phyloP scores from a whole-genome alignment of 1,284 basidiomycete species.

The Mycosarcoma mackinlayi region DNA sequence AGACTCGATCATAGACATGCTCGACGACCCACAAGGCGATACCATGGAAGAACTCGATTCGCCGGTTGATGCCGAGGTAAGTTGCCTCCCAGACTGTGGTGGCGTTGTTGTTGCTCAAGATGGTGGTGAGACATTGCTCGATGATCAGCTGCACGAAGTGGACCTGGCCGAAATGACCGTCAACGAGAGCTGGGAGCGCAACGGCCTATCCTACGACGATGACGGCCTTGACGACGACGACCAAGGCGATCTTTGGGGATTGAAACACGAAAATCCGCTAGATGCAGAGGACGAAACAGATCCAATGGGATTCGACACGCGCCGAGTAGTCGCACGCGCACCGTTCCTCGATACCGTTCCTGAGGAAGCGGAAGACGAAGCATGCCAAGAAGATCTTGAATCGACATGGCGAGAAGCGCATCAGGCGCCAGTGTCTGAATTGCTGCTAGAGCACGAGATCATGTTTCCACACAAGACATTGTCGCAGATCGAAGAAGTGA shows the following conservation, averaged over 20 bases:
- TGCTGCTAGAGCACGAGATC: conserved; percentile 25
- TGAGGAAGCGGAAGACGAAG: conserved; percentile 23
- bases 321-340: conserved; percentile 18
- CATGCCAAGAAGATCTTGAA: background rate
- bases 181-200: conserved; percentile 21
- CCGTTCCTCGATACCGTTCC: conserved; percentile 35
- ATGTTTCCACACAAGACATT: conserved; percentile 38
- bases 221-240: background rate
- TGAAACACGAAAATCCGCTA: no score
- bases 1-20: conserved; percentile 34
- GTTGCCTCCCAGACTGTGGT: no score
- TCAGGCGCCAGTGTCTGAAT: background rate
- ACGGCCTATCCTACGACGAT: background rate
- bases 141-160: conserved; percentile 3
- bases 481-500: conserved; percentile 32
- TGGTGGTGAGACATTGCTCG: background rate
- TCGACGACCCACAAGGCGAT: conserved; percentile 8
- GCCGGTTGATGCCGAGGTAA: background rate
- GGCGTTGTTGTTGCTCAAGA: background rate
- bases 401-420: background rate
- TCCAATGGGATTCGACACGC: conserved; percentile 13
- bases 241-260: background rate
- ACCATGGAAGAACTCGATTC: conserved; percentile 31
- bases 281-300: background rate
- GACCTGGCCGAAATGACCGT: conserved; percentile 25